phyloP scores from a whole-genome alignment of 75 land plant genomes.

The Isoetes taiwanensis region DNA sequence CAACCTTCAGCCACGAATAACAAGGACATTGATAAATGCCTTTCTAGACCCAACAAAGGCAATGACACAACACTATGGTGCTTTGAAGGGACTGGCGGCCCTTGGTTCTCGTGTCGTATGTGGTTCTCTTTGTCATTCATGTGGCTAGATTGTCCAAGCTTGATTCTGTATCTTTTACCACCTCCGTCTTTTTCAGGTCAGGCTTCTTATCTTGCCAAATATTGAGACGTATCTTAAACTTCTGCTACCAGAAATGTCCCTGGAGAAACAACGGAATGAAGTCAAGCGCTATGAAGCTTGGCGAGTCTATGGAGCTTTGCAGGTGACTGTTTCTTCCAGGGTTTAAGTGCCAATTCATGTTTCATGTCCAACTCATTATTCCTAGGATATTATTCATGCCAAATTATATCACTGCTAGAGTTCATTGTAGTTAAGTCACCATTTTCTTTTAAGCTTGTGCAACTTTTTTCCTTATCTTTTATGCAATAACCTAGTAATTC shows the following conservation, averaged over 20 bases:
- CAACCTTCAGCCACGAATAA: slow-evolving; percentile 66
- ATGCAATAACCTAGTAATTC: neutral
- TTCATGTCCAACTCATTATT: neutral
- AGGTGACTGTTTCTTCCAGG: slow-evolving; percentile 28
- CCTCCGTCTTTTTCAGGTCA: slow-evolving; percentile 60
- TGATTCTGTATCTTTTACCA: no score
- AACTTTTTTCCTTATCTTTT: neutral
- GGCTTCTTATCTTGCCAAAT: slow-evolving; percentile 72
- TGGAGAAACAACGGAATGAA: slow-evolving; percentile 72
- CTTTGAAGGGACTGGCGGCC: slow-evolving; percentile 79
- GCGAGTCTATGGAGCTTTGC: slow-evolving; percentile 81
- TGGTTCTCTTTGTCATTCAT: neutral
- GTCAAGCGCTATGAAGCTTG: slow-evolving; percentile 73
- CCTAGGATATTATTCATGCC: neutral
- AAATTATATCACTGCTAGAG: neutral
- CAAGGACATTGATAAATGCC: slow-evolving; percentile 71
- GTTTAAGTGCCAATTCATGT: neutral
- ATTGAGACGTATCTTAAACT: slow-evolving; percentile 62
- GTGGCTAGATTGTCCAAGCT: neutral
- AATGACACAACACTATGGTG: slow-evolving; percentile 92
- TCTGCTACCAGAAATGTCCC: slow-evolving; percentile 69
- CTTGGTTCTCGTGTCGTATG: slow-evolving; percentile 75
- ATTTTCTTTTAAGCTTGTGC: neutral
- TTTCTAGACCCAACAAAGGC: slow-evolving; percentile 80
- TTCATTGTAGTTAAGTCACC: neutral